phyloP scores from a whole-genome alignment of 352 stramenopile species.

The Globisporangium carolinianum region DNA sequence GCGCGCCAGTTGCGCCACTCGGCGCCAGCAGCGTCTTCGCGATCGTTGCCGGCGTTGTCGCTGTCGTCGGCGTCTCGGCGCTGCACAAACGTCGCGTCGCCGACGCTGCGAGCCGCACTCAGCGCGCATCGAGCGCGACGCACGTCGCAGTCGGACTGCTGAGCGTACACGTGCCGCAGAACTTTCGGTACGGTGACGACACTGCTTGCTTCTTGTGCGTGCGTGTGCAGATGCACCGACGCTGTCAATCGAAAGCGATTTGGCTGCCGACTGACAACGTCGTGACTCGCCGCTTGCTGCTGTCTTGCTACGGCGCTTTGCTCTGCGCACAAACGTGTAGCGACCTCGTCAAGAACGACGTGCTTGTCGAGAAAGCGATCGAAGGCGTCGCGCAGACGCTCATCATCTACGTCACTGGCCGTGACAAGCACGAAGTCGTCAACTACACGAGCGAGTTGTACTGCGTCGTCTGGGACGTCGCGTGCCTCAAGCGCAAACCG shows the following conservation, averaged over 20 bases:
- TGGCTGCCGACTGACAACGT: too few relatives aligned
- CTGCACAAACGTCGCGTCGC: slow-evolving; percentile 29
- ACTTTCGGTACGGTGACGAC: slow-evolving; percentile 25
- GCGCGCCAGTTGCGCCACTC: slow-evolving; percentile 20
- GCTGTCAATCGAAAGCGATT: neutral
- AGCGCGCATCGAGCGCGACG: neutral
- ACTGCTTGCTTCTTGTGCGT: too few relatives aligned
- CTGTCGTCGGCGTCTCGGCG: slow-evolving; percentile 35
- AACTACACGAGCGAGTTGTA: slow-evolving; percentile 80
- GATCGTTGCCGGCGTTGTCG: slow-evolving; percentile 28
- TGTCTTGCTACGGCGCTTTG: neutral
- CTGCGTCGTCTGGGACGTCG: slow-evolving; percentile 62
- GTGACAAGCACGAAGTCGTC: slow-evolving; percentile 49
- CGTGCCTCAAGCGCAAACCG: slow-evolving; percentile 41
- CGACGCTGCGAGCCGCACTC: neutral
- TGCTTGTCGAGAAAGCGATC: slow-evolving; percentile 62
- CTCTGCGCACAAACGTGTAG: slow-evolving; percentile 7
- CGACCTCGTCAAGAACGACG: slow-evolving; percentile 61
- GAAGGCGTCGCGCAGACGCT: slow-evolving; percentile 37
- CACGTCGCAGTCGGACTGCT: slow-evolving; percentile 42
- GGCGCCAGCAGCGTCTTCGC: slow-evolving; percentile 30
- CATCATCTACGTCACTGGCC: slow-evolving; percentile 55
- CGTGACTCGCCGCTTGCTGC: neutral
- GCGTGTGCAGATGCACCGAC: neutral
- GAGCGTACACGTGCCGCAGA: slow-evolving; percentile 46